Conservation (phyloP, 2,329 filamentous ascomycete genomes). For the Fusarium humuli region DNA sequence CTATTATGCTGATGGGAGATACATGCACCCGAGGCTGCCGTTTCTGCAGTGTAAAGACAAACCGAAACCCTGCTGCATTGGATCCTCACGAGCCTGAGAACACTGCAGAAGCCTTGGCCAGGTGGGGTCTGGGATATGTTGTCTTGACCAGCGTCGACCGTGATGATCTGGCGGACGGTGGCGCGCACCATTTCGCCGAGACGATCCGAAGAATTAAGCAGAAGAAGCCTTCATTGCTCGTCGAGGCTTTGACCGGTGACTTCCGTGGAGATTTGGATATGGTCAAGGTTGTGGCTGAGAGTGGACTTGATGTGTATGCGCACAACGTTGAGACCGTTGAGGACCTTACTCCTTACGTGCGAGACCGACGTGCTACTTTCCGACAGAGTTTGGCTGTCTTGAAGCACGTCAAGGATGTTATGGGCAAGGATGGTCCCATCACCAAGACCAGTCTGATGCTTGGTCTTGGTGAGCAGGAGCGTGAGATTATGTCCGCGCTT, state of each 20-base stretch:
- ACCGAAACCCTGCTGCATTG: constrained; percentile 77
- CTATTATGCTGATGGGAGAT: constrained; percentile 99
- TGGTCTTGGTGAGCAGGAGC: constrained; percentile 90
- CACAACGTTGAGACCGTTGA: constrained; percentile 98
- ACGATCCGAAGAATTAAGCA: constrained; percentile 94
- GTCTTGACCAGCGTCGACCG: constrained; percentile 94
- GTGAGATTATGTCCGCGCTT: constrained; percentile 83
- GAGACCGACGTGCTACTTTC: constrained; percentile 91
- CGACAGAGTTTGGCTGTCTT: constrained; percentile 85
- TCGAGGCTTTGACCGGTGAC: constrained; percentile 89
- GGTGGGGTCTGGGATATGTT: constrained; percentile 97
- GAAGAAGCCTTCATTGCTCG: constrained; percentile 80
- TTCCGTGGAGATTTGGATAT: constrained; percentile 87
- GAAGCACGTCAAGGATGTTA: constrained; percentile 81
- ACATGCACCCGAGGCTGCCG: constrained; percentile 96
- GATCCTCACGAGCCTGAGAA: constrained; percentile 98
- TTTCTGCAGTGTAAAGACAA: constrained; percentile 97
- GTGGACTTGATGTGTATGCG: constrained; percentile 94
- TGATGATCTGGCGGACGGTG: constrained; percentile 90
- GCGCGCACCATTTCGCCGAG: constrained; percentile 89
- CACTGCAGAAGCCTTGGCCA: constrained; percentile 88
- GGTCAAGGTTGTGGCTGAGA: constrained; percentile 85
- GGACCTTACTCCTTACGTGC: constrained; percentile 86
- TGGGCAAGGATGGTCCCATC: constrained; percentile 76
- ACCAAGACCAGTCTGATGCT: constrained; percentile 99